phyloP scores from a whole-genome alignment of 257 asterid species.

The Solanum okadae region DNA sequence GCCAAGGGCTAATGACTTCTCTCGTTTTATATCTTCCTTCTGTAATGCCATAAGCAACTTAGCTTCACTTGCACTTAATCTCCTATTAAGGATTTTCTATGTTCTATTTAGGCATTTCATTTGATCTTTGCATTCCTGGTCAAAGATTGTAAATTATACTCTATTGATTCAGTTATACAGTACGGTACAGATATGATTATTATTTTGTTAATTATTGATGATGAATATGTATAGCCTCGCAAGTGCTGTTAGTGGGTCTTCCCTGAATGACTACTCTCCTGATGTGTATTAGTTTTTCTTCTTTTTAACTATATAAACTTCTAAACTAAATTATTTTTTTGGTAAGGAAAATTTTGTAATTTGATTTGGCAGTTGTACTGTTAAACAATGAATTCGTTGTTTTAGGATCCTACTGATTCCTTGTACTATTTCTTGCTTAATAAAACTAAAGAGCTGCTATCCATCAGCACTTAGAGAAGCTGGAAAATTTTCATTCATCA shows the following conservation, averaged over 20 bases:
- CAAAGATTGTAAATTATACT: neutral
- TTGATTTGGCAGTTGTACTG: neutral
- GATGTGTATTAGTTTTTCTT: neutral
- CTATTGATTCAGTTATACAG: neutral
- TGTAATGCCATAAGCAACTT: neutral
- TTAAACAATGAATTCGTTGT: neutral
- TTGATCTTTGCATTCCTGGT: neutral
- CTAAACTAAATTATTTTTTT: neutral
- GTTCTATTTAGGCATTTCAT: neutral
- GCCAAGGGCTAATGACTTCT: neutral
- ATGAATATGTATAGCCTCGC: neutral
- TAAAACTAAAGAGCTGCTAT: neutral
- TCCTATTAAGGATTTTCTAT: neutral
- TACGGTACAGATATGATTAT: neutral
- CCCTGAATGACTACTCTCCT: neutral
- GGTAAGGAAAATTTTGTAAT: neutral
- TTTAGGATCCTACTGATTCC: neutral
- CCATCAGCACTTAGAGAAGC: neutral
- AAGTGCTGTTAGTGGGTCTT: neutral
- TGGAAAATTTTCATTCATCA: neutral
- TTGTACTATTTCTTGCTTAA: neutral
- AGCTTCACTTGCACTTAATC: neutral
- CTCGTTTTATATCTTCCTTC: neutral
- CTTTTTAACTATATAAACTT: neutral
- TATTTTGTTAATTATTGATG: neutral